A percentile compares a stretch with the other conserved stretches of the same genome.
Evolutionary conservation across 805 yeast species (phyloP).

Genomic region (Hanseniaspora nectarophila): DNA sequence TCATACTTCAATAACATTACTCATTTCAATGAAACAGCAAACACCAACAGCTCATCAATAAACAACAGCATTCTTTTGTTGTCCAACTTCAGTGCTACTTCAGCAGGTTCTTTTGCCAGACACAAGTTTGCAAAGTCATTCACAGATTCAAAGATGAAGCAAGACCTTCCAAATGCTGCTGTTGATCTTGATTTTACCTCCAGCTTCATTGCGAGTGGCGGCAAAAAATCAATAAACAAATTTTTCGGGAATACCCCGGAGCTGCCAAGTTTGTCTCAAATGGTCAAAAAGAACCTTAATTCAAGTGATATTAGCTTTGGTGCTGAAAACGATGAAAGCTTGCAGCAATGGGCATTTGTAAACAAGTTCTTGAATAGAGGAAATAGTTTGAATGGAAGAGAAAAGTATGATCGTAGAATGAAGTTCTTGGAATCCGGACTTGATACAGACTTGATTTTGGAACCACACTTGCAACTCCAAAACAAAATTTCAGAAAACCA

Average conservation of each 20-base stretch:
- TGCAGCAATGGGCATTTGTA: slow-evolving; percentile 40
- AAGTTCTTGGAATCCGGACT: slow-evolving; percentile 36
- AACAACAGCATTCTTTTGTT: slow-evolving; percentile 32
- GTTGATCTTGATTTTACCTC: not conserved
- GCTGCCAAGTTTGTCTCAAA: slow-evolving; percentile 27
- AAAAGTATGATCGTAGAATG: slow-evolving; percentile 57
- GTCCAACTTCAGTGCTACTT: slow-evolving; percentile 72
- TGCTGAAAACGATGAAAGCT: slow-evolving; percentile 13
- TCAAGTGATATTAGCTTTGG: slow-evolving; percentile 16
- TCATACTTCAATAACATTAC: slow-evolving; percentile 33
- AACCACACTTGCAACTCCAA: slow-evolving; percentile 44
- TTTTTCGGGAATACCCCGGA: slow-evolving; percentile 23
- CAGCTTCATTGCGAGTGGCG: not conserved
- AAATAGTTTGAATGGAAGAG: slow-evolving; percentile 53
- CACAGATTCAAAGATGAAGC: slow-evolving; percentile 20
- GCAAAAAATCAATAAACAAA: slow-evolving; percentile 17
- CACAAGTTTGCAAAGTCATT: slow-evolving; percentile 46
- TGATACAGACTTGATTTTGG: slow-evolving; percentile 49
- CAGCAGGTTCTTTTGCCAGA: slow-evolving; percentile 74
- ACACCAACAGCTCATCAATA: slow-evolving; percentile 35
- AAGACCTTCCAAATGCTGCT: slow-evolving; percentile 13
- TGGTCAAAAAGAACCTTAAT: slow-evolving; percentile 24
- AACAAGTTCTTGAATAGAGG: slow-evolving; percentile 59
- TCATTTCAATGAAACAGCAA: slow-evolving; percentile 30
- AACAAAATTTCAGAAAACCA: slow-evolving; percentile 39